Evolutionary conservation across 2,329 filamentous ascomycete species (phyloP).

Genomic region (Trichoderma sp.): DNA sequence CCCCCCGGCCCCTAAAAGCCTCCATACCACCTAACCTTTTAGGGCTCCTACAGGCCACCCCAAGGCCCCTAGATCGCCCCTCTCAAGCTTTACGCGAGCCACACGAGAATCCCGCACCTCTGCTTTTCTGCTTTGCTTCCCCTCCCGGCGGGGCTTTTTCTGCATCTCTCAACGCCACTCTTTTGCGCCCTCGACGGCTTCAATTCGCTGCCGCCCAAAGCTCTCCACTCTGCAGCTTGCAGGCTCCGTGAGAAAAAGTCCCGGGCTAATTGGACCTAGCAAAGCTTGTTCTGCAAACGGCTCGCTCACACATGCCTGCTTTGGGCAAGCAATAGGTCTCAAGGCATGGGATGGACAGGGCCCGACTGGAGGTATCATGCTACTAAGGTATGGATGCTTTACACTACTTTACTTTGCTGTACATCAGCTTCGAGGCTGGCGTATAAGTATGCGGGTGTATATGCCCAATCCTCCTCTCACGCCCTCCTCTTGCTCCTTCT

Average conservation of each 20-base stretch:
- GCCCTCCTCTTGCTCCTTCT: not conserved
- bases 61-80: not conserved
- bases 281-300: slow-evolving; percentile 15
- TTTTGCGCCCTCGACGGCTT: not conserved
- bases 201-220: not conserved
- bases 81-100: not conserved
- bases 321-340: not conserved
- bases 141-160: not conserved
- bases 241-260: not conserved
- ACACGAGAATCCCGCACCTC: not conserved
- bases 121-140: not conserved
- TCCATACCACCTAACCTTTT: not conserved
- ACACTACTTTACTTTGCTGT: not conserved
- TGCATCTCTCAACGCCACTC: not conserved
- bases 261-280: not conserved
- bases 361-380: not conserved
- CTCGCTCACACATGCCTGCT: slow-evolving; percentile 5
- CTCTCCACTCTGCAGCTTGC: not conserved
- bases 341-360: not conserved
- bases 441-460: not conserved
- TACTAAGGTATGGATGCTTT: not conserved
- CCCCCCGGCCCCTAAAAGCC: not conserved
- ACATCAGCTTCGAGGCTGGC: not conserved
- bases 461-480: not conserved
- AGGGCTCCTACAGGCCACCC: not conserved